Base-by-base conservation (phyloP, 2,329 filamentous ascomycete genomes). In the Epichloe sylvatica region DNA sequence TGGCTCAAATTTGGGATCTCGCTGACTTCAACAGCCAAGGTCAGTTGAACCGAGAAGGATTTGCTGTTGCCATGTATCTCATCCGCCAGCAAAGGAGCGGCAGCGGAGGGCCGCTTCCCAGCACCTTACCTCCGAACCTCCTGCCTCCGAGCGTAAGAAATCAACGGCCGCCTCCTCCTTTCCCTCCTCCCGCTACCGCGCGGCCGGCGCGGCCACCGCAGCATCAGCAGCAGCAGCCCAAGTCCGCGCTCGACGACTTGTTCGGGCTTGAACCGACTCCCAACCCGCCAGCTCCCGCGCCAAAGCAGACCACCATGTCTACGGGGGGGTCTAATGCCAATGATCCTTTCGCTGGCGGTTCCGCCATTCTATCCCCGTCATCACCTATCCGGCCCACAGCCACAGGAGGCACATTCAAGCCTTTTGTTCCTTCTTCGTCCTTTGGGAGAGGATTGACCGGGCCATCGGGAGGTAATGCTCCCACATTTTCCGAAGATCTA, bases 1-100 rank as follows among this genome's bases (percentile, higher is more conserved):
- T 98, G 48, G 92, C 92, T 33, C 86, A 94, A 59, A 94, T 98
- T 55, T 98, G 92, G 92, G 92, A 98, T 64, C 78, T 98, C 33
- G 84, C 92, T 13, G 92, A 98, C 67, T 88, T 96, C 66, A 88
- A 87, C 61, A 92, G 88, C 7, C 85, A 90, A 57, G 92, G 92
- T 11, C 83, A 84, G 51, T 72, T 98, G 50, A 89, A 77, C 44
- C 81, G 80, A 58, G 92, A 98, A 57, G 90, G 95, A 59, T 98
- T 98, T 62, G 89, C 92, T 0, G 89, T 98, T 44, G 91, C 92
- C 48, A 96, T 98, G 90, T 94, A 94, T 63, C 74, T 98, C 46
- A 96, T 98, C 59, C 80, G 90, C 53, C 86, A 94, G 64, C 90
- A 96, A 64, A 78, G 90, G 49, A 84, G 77, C 55, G 84, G 82